Base-by-base conservation (phyloP, 2,329 filamentous ascomycete genomes). In the Diaporthe longicolla region DNA sequence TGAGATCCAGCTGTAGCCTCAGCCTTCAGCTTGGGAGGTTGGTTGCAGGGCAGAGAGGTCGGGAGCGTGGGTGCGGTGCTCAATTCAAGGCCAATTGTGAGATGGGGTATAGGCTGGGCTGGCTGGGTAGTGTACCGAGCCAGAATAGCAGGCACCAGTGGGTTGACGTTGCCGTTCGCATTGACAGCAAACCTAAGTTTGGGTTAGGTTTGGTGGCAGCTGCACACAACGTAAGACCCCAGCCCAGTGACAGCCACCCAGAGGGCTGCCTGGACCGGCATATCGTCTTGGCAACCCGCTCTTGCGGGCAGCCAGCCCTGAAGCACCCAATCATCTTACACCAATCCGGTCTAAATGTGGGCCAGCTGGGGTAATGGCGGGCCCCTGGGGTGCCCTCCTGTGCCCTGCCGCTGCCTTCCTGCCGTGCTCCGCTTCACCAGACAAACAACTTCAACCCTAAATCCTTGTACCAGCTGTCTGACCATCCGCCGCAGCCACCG, bases 91-190 rank as follows among this genome's bases (percentile, higher is more conserved):
- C 43, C 17, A 13, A 32, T 10, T 13, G 26, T 35, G 45, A 32
- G 57, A 32, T 32, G 45, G 54, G 48, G 32, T 24, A 48, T 35
- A 32, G n/a, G n/a, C 21, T 29, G 35, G 58, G n/a, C 40, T 17
- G 1, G 2, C 35, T 17, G n/a, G 37, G 29, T 57, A 57, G 32
- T 37, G n/a, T 37, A 26, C 29, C 63, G 11, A 54, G n/a, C 43
- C 26, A 66, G n/a, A 26, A 26, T 66, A 68, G 48, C 63, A 74
- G 72, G 72, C 72, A 66, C 21, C 72, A 66, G 55, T 29, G 59
- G 45, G 58, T 54, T 74, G 72, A 74, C 72, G 72, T 74, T 74
- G 58, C 26, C 48, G 40, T 43, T 26, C 24, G 63, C 63, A 54
- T 52, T 68, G 48, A 54, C 63, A 54, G 29, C 29, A 68, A 54